These are phyloP conservation scores for Penicillium hesseltinei DNA, from an alignment of 2,329 filamentous ascomycete species.

Conservation along the genomic window DNA sequence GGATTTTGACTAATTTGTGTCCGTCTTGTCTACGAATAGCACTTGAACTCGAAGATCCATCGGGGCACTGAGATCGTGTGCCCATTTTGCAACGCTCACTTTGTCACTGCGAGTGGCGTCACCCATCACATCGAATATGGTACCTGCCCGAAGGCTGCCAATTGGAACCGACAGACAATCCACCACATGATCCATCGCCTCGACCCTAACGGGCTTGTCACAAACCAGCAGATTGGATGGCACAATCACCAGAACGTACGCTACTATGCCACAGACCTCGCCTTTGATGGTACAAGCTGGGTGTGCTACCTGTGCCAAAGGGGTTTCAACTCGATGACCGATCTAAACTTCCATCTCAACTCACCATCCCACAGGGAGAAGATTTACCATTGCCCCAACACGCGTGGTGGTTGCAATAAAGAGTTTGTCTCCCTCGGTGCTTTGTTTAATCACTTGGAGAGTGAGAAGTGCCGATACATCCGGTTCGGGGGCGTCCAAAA, in stretches of 20 bases:
- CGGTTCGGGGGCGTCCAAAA: conserved; percentile 43
- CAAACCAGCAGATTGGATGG: conserved; percentile 54
- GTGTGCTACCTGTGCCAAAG: conserved; percentile 57
- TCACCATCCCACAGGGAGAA: conserved; percentile 46
- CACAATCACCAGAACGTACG: conserved; percentile 28
- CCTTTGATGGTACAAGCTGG: conserved; percentile 50
- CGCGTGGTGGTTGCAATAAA: conserved; percentile 29
- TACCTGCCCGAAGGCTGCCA: conserved; percentile 48
- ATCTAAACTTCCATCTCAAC: conserved; percentile 54
- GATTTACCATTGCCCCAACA: conserved; percentile 46
- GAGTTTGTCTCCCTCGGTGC: conserved; percentile 41
- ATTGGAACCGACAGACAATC: conserved; percentile 51
- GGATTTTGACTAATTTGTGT: not conserved
- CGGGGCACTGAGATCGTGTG: conserved; percentile 48
- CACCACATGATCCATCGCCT: conserved; percentile 46
- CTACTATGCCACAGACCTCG: conserved; percentile 40
- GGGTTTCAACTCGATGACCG: conserved; percentile 36
- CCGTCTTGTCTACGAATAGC: conserved; percentile 39
- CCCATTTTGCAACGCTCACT: conserved; percentile 53
- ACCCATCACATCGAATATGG: conserved; percentile 54
- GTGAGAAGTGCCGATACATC: conserved; percentile 42
- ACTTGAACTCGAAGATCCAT: conserved; percentile 55
- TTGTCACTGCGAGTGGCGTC: conserved; percentile 54
- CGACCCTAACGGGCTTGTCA: conserved; percentile 52
- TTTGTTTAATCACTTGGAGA: conserved; percentile 48